Conservation (phyloP, 805 yeast species). For the Babjeviella inositovora region DNA sequence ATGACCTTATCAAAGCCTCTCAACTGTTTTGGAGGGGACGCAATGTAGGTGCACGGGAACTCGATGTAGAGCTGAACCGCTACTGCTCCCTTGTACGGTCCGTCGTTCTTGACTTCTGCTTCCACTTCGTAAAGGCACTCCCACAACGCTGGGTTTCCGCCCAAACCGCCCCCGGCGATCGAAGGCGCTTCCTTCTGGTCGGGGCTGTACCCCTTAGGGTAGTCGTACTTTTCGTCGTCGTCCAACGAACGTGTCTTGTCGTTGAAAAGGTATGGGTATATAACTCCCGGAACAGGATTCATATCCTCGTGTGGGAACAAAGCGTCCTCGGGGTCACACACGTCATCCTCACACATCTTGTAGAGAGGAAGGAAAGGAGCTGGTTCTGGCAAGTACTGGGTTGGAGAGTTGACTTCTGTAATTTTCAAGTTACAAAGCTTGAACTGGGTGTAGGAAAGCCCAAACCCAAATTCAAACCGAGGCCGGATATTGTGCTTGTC, state of each 20-base stretch:
- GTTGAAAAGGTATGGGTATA: conserved; percentile 35
- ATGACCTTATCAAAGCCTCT: conserved; percentile 43
- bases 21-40: conserved; percentile 34
- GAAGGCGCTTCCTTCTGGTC: conserved; percentile 18
- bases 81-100: conserved; percentile 24
- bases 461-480: conserved; percentile 46
- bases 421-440: conserved; percentile 18
- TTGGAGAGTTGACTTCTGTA: conserved; percentile 21
- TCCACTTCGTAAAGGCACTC: conserved; percentile 26
- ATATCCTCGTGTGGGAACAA: conserved; percentile 34
- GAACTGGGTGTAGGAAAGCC: conserved; percentile 34
- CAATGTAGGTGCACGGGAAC: conserved; percentile 25
- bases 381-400: conserved; percentile 27
- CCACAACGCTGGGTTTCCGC: conserved; percentile 50
- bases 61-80: conserved; percentile 39
- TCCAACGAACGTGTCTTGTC: conserved; percentile 15
- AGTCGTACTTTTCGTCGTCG: conserved; percentile 17
- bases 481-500: conserved; percentile 40
- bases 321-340: conserved; percentile 38
- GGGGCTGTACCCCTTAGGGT: conserved; percentile 19
- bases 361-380: conserved; percentile 25
- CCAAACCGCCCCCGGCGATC: conserved; percentile 31
- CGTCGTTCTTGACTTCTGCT: conserved; percentile 29
- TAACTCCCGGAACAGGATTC: conserved; percentile 34
- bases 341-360: conserved; percentile 23